Percentiles rank a stretch among this genome's conserved stretches.
Evolutionary conservation across 345 rosid genomes (phyloP).

Genomic region (Atalantia buxifolia): DNA sequence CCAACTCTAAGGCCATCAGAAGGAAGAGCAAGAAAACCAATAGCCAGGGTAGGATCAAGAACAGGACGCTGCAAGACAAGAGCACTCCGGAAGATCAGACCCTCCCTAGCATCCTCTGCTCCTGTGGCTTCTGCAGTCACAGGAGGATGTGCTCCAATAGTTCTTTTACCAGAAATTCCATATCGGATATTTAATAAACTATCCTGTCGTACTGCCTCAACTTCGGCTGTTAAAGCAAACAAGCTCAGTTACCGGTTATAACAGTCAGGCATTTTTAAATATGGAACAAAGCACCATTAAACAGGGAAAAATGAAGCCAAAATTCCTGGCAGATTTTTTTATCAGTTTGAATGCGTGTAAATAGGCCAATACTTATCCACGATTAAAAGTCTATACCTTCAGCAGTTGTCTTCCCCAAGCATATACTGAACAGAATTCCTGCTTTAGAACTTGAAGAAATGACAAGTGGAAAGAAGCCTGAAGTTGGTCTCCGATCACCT

Average conservation of each 20-base stretch:
- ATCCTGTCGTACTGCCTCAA: slow-evolving; percentile 36
- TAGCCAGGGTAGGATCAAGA: slow-evolving; percentile 88
- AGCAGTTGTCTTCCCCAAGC: slow-evolving; percentile 45
- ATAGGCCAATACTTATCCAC: not conserved
- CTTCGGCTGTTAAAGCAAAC: slow-evolving; percentile 42
- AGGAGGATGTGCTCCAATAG: slow-evolving; percentile 84
- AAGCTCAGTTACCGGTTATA: not conserved
- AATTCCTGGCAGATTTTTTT: not conserved
- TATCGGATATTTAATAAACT: slow-evolving; percentile 80
- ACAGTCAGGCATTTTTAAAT: not conserved
- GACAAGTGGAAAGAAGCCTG: slow-evolving; percentile 73
- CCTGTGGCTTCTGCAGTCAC: slow-evolving; percentile 36
- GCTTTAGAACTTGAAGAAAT: slow-evolving; percentile 79
- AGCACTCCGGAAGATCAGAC: slow-evolving; percentile 76
- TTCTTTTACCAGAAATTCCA: slow-evolving; percentile 71
- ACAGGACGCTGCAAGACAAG: slow-evolving; percentile 81
- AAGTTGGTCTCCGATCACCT: slow-evolving; percentile 76
- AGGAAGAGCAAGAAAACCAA: slow-evolving; percentile 88
- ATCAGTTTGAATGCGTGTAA: not conserved
- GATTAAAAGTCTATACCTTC: slow-evolving; percentile 41
- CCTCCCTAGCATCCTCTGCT: slow-evolving; percentile 39
- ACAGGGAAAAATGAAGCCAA: not conserved
- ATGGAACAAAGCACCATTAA: not conserved
- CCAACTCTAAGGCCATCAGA: slow-evolving; percentile 85
- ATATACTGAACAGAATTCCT: slow-evolving; percentile 71